Base-by-base conservation (phyloP, 495 filamentous ascomycete genomes). In the Diplogelasinospora grovesii region DNA sequence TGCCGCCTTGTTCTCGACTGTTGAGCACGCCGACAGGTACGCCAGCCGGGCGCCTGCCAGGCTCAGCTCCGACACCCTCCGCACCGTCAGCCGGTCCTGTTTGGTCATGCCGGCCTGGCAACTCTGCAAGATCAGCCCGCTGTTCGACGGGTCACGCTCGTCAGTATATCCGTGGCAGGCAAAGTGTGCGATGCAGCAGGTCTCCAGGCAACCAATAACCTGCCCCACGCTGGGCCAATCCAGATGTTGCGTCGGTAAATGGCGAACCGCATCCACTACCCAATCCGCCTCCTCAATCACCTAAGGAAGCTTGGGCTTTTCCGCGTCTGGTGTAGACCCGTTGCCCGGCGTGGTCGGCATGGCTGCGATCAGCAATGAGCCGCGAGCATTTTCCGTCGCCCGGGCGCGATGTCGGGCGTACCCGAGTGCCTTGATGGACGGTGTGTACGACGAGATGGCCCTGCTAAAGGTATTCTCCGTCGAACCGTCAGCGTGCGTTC, bases 21-120 rank as follows among this genome's bases (percentile, higher is more conserved):
- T 66, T 3, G 50, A 32, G 36, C 59, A 55, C 22, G 59, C 49
- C 25, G 54, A 48, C 41, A 60, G 39, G 34, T 43, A 59, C n/a
- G 36, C 37, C 2, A 47, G n/a, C 16, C 30, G 18, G 11, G 29
- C 23, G 7, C n/a, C n/a, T n/a, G n/a, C n/a, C n/a, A n/a, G n/a
- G n/a, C n/a, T n/a, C n/a, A n/a, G n/a, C n/a, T n/a, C n/a, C n/a
- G n/a, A n/a, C n/a, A 31, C 11, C 6, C 16, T 4, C 3, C n/a
- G 11, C 3, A 31, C 28, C 3, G 28, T 31, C 6, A 31, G 28
- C n/a, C n/a, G n/a, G n/a, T n/a, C n/a, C n/a, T n/a, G n/a, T n/a
- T n/a, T n/a, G n/a, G n/a, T n/a, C n/a, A n/a, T n/a, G 1, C 1
- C 11, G 28, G n/a, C 16, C 6, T 8, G 7, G 7, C 16, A 7